Evolutionary conservation across 2,329 filamentous ascomycete species (phyloP).

Genomic region (Shiraia sp.): DNA sequence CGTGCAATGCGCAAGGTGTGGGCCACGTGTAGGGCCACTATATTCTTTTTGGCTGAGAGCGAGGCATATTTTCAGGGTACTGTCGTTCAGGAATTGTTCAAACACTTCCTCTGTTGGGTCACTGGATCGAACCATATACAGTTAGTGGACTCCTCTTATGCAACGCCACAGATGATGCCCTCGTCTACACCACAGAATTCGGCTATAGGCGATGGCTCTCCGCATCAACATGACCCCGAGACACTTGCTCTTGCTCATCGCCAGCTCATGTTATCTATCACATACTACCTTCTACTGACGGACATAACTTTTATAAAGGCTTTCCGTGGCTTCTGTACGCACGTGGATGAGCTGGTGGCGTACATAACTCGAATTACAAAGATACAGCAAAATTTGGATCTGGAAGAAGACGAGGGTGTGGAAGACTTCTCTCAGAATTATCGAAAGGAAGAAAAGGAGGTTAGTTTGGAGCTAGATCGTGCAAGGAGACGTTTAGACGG

Average conservation of each 20-base stretch:
- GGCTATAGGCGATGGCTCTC: slow-evolving; percentile 1
- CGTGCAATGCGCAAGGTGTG: slow-evolving; percentile 78
- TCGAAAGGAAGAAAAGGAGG: slow-evolving; percentile 70
- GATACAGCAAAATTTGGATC: slow-evolving; percentile 77
- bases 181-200: not conserved
- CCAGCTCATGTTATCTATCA: slow-evolving; percentile 71
- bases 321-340: slow-evolving; percentile 68
- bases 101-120: slow-evolving; percentile 78
- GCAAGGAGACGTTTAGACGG: slow-evolving; percentile 67
- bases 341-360: slow-evolving; percentile 81
- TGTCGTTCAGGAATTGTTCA: slow-evolving; percentile 80
- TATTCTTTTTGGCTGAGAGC: slow-evolving; percentile 87
- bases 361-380: slow-evolving; percentile 74
- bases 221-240: slow-evolving; percentile 74
- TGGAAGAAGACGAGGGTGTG: slow-evolving; percentile 81
- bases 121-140: slow-evolving; percentile 34
- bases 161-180: slow-evolving; percentile 6
- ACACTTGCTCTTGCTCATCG: slow-evolving; percentile 79
- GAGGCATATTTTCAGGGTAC: slow-evolving; percentile 89
- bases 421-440: slow-evolving; percentile 59
- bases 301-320: slow-evolving; percentile 65
- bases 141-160: slow-evolving; percentile 3
- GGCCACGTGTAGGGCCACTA: slow-evolving; percentile 84
- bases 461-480: slow-evolving; percentile 65
- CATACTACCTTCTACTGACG: slow-evolving; percentile 68